These are phyloP conservation scores for Zygosaccharomyces pseudobailii DNA, from an alignment of 1,139 yeast genomes.

Conservation along the genomic window DNA sequence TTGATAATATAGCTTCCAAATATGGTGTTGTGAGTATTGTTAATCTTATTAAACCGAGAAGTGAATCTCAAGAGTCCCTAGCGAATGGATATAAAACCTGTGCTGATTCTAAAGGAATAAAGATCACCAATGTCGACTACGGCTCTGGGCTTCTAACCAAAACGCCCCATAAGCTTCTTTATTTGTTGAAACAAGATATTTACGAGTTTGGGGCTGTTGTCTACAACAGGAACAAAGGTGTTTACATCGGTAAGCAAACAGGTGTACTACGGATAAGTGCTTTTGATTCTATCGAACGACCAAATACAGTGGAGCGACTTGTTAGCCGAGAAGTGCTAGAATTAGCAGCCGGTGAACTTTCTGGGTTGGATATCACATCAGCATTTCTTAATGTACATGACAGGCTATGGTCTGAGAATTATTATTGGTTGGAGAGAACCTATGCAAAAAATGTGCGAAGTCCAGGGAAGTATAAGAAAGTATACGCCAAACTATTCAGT, in stretches of 20 bases:
- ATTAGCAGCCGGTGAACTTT: slow-evolving; percentile 52
- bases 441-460: slow-evolving; percentile 34
- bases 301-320: slow-evolving; percentile 54
- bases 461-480: slow-evolving; percentile 28
- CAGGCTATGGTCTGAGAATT: slow-evolving; percentile 59
- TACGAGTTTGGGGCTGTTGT: slow-evolving; percentile 63
- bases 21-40: slow-evolving; percentile 61
- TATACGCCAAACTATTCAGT: slow-evolving; percentile 28
- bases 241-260: slow-evolving; percentile 58
- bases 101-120: slow-evolving; percentile 30
- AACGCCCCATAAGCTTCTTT: slow-evolving; percentile 39
- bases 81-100: slow-evolving; percentile 36
- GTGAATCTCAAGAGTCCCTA: slow-evolving; percentile 40
- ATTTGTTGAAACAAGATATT: slow-evolving; percentile 43
- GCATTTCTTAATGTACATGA: slow-evolving; percentile 51
- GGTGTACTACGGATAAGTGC: slow-evolving; percentile 66
- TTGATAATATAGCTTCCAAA: slow-evolving; percentile 52
- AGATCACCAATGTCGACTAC: slow-evolving; percentile 34
- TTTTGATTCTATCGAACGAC: slow-evolving; percentile 60
- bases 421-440: slow-evolving; percentile 43
- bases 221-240: slow-evolving; percentile 45
- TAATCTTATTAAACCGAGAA: slow-evolving; percentile 43
- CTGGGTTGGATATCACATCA: slow-evolving; percentile 35
- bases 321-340: slow-evolving; percentile 60
- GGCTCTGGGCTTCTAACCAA: slow-evolving; percentile 33